These are phyloP conservation scores for Geranium incanum DNA, from an alignment of 441 rosid genomes.

Conservation along the genomic window DNA sequence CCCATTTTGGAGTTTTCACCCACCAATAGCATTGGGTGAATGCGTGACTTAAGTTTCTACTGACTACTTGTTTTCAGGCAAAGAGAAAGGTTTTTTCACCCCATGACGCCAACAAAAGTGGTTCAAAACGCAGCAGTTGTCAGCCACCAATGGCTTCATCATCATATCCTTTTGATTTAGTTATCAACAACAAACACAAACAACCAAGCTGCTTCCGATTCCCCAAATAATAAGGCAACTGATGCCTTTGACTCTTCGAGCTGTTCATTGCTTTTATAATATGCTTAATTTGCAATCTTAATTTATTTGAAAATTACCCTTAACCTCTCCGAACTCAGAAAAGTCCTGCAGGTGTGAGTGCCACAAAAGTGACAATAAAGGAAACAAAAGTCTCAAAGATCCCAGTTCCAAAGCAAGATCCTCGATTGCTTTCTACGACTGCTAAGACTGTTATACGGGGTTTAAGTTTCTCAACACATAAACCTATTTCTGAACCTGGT, in stretches of 20 bases:
- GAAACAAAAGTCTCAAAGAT: constrained; percentile 41
- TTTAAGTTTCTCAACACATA: constrained; percentile 32
- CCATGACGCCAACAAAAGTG: constrained; percentile 47
- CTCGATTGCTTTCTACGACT: constrained; percentile 26
- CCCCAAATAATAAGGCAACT: background rate
- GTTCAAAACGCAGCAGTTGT: constrained; percentile 60
- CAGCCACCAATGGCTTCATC: constrained; percentile 51
- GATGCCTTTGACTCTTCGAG: constrained; percentile 12
- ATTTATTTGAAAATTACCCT: constrained; percentile 38
- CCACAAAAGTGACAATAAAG: constrained; percentile 33
- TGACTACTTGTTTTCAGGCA: constrained; percentile 35
- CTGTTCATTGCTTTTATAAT: constrained; percentile 10
- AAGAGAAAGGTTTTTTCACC: constrained; percentile 49
- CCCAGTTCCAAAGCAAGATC: constrained; percentile 36
- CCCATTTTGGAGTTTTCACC: background rate
- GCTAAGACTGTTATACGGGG: constrained; percentile 27
- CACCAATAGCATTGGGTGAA: constrained; percentile 2
- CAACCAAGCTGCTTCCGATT: background rate
- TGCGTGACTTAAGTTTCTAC: constrained; percentile 14
- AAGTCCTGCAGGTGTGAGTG: constrained; percentile 43
- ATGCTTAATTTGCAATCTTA: constrained; percentile 1
- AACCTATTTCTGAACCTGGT: constrained; percentile 49
- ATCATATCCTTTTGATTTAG: constrained; percentile 67
- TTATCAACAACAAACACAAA: background rate
- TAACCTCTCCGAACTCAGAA: constrained; percentile 58